Base-by-base conservation (phyloP, 768 basidiomycete genomes). In the Termitomyces sp. region DNA sequence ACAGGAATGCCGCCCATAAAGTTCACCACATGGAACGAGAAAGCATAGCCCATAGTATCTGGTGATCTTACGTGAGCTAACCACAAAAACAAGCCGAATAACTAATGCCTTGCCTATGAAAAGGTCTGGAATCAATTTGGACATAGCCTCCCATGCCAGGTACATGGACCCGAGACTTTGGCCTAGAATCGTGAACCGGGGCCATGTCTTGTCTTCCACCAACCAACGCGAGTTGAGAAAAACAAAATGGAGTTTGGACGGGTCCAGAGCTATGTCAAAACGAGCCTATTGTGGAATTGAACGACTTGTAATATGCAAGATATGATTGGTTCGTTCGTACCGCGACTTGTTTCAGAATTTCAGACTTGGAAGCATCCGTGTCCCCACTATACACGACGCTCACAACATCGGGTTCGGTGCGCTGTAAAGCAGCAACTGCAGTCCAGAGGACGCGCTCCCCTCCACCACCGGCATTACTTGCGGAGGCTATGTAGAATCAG, bases 41-140 rank as follows among this genome's bases (percentile, higher is more conserved):
- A 98, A 0, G 94, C 94, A 64, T 94, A 97, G 29, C 97, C 97
- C 95, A 98, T 98, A 0, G 94, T 93, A 68, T 99, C 96, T 97
- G 63, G 2, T 44, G 24, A 51, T 42, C 26, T n/a, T 51, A 46
- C 58, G 48, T 60, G 26, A 63, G 57, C 58, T 56, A 26, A 18
- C 14, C n/a, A 26, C 46, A 52, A 42, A 31, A 34, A 29, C 37
- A 41, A 32, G 41, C 46, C 8, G 12, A 31, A n/a, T 34, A 48
- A 8, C 4, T 26, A 44, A 9, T 44, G 46, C 61, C 82, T 36
- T 46, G 94, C 94, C 94, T 37, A 99, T 89, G 72, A 86, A 99
- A 1, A 96, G 74, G 71, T 98, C 93, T 2, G 95, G 94, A 46
- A 94, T 80, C 24, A 98, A 73, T 52, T 76, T 78, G 0, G 81